Evolutionary conservation across 306 rosid species (phyloP).

Genomic region (Medicago arabica): DNA sequence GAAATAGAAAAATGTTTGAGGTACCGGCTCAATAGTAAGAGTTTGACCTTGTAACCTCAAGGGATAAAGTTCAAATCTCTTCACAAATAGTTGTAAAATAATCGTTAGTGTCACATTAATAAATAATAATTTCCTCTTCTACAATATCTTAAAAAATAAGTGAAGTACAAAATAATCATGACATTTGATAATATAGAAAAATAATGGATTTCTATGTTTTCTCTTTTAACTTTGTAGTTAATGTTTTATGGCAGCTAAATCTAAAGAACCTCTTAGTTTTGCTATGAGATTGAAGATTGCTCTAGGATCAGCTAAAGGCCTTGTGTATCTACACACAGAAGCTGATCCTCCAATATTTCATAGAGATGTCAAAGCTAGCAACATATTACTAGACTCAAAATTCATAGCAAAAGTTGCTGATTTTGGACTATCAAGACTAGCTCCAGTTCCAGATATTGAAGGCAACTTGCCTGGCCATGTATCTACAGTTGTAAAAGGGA

Average conservation of each 20-base stretch:
- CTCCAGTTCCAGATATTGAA: slow-evolving; percentile 83
- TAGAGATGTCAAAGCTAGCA: slow-evolving; percentile 91
- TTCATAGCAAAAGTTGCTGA: slow-evolving; percentile 83
- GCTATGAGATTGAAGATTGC: slow-evolving; percentile 74
- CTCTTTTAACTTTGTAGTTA: slow-evolving; percentile 2
- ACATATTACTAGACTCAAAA: slow-evolving; percentile 77
- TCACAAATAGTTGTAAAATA: too few species aligned
- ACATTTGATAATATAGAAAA: too few species aligned
- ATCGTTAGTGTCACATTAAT: too few species aligned
- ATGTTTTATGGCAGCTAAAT: slow-evolving; percentile 52
- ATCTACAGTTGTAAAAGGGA: slow-evolving; percentile 92
- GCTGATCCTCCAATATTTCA: slow-evolving; percentile 98
- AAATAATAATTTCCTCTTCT: too few species aligned
- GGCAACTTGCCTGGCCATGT: slow-evolving; percentile 73
- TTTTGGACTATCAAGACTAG: slow-evolving; percentile 97
- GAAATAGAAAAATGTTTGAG: not conserved
- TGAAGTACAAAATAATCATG: not conserved
- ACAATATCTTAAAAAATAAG: too few species aligned
- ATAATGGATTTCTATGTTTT: slow-evolving; percentile 10
- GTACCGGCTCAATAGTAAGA: too few species aligned
- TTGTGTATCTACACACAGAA: slow-evolving; percentile 90
- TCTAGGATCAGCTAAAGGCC: slow-evolving; percentile 80
- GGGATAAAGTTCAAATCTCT: too few species aligned
- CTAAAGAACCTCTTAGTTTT: slow-evolving; percentile 66
- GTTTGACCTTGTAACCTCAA: too few species aligned